These are phyloP conservation scores for Solanum pimpinellifolium DNA, from an alignment of 257 asterid genomes.

Conservation along the genomic window DNA sequence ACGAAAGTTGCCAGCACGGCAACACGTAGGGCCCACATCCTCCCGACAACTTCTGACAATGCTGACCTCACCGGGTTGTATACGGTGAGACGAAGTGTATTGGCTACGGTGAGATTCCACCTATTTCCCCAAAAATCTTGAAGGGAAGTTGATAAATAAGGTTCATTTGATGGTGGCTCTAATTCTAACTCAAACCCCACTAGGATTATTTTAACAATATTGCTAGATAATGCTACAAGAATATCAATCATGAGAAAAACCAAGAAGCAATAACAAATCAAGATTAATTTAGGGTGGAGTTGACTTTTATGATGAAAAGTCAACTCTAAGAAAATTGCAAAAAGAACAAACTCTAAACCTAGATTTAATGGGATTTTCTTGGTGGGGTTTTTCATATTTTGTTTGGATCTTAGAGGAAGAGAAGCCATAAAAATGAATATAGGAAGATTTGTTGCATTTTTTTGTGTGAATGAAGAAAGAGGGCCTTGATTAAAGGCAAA, in stretches of 20 bases:
- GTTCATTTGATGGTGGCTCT: conserved; percentile 64
- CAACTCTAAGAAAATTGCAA: not conserved
- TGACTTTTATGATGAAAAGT: conserved; percentile 4
- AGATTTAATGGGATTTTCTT: not conserved
- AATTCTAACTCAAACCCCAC: conserved; percentile 33
- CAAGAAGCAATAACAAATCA: not conserved
- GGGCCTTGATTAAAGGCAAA: conserved; percentile 46
- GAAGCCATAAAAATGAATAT: conserved; percentile 40
- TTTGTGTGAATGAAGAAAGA: conserved; percentile 5
- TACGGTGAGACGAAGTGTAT: conserved; percentile 28
- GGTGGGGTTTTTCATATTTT: not conserved
- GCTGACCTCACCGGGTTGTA: conserved; percentile 34
- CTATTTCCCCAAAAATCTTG: conserved; percentile 76
- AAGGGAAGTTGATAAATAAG: conserved; percentile 57
- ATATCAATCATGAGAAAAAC: not conserved
- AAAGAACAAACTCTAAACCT: not conserved
- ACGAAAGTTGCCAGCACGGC: conserved; percentile 36
- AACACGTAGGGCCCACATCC: conserved; percentile 11
- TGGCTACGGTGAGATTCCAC: conserved; percentile 61
- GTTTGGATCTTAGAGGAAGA: conserved; percentile 43
- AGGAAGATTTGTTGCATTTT: conserved; percentile 15
- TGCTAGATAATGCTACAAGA: conserved; percentile 18
- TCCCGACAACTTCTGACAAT: conserved; percentile 6
- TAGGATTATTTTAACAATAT: conserved; percentile 11
- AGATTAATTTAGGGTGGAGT: conserved; percentile 10